Conservation (phyloP, 352 stramenopile genomes). For the Elongisporangium senticosum region DNA sequence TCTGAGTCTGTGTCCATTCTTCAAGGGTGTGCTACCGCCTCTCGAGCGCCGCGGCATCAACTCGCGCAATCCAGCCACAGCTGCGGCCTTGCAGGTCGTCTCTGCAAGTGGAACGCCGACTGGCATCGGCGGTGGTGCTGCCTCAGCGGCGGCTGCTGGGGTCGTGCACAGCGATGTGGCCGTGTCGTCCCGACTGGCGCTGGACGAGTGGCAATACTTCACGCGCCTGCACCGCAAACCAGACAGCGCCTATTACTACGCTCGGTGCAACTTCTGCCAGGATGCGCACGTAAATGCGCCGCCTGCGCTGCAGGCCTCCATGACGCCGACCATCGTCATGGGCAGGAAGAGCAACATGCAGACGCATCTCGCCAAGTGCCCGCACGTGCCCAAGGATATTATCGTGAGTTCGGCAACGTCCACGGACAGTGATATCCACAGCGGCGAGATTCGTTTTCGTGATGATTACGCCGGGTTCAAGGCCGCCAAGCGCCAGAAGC, state of each 20-base stretch:
- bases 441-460: neutral
- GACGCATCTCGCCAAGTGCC: constrained; percentile 74
- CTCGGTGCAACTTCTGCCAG: constrained; percentile 78
- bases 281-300: constrained; percentile 48
- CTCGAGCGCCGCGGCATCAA: constrained; percentile 26
- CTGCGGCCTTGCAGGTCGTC: constrained; percentile 7
- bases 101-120: neutral
- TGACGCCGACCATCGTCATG: constrained; percentile 59
- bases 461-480: constrained; percentile 6
- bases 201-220: constrained; percentile 80
- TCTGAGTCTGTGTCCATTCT: constrained; percentile 46
- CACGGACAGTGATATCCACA: constrained; percentile 5
- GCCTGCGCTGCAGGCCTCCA: constrained; percentile 34
- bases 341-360: constrained; percentile 82
- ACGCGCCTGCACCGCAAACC: constrained; percentile 69
- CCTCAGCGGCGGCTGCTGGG: neutral
- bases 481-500: constrained; percentile 14
- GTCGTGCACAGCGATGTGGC: constrained; percentile 1
- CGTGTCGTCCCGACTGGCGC: constrained; percentile 33
- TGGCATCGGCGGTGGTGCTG: neutral
- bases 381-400: constrained; percentile 55
- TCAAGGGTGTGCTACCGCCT: constrained; percentile 57
- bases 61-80: neutral
- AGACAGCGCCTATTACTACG: constrained; percentile 69
- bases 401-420: constrained; percentile 8